Conservation (phyloP, 768 basidiomycete genomes). For the Russula earlei region DNA sequence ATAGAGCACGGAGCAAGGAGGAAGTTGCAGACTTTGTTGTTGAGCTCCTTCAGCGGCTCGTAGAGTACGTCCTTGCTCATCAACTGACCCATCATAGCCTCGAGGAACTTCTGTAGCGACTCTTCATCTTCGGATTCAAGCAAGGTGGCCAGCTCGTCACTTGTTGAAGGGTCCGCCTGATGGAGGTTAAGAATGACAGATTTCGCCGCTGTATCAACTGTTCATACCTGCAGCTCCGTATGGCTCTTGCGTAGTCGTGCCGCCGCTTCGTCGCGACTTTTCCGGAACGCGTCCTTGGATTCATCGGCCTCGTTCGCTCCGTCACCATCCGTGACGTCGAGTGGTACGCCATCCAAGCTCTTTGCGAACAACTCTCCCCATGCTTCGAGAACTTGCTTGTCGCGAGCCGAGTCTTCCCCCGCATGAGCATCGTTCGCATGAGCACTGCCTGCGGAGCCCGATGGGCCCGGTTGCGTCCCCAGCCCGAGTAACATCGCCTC, state of each 20-base stretch:
- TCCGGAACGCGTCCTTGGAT: constrained; percentile 46
- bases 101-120: constrained; percentile 58
- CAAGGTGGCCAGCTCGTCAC: constrained; percentile 41
- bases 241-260: constrained; percentile 66
- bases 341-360: constrained; percentile 37
- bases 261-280: constrained; percentile 61
- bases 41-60: constrained; percentile 76
- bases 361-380: constrained; percentile 69
- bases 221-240: constrained; percentile 37
- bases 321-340: constrained; percentile 12
- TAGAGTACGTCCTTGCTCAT: constrained; percentile 81
- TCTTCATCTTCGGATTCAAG: constrained; percentile 36
- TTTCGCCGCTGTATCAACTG: neutral
- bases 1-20: neutral
- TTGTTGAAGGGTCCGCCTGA: constrained; percentile 26
- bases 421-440: constrained; percentile 15
- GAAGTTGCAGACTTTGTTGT: constrained; percentile 44
- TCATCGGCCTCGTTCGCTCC: constrained; percentile 10
- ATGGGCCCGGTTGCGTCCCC: constrained; percentile 21
- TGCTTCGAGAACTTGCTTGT: constrained; percentile 38
- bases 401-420: constrained; percentile 27
- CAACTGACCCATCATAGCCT: constrained; percentile 72
- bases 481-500: constrained; percentile 35
- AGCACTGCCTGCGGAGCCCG: constrained; percentile 2
- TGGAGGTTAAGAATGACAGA: constrained; percentile 5